Conservation (phyloP, 495 filamentous ascomycete species). For the Aspergillus biplanus region DNA sequence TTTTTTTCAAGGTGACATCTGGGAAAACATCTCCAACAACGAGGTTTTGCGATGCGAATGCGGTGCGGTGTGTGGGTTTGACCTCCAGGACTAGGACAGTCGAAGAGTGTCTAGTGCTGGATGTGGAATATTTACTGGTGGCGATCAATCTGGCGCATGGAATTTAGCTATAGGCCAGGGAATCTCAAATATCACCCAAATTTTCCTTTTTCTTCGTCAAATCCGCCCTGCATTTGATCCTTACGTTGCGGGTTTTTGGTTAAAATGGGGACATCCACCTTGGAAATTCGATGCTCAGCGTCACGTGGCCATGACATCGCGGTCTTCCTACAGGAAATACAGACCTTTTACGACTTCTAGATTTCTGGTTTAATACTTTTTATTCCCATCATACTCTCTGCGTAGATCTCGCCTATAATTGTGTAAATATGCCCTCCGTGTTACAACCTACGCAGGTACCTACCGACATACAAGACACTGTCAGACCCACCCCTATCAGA, state of each 20-base stretch:
- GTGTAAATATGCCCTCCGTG: not conserved
- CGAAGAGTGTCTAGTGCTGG: constrained; percentile 21
- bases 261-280: not conserved
- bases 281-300: not conserved
- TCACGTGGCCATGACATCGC: not conserved
- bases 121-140: constrained; percentile 26
- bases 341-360: not conserved
- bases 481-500: not conserved
- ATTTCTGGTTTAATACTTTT: not conserved
- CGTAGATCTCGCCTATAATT: not conserved
- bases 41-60: not conserved
- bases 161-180: constrained; percentile 37
- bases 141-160: constrained; percentile 31
- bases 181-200: constrained; percentile 39
- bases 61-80: constrained; percentile 19
- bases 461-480: not conserved
- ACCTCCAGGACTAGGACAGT: constrained; percentile 16
- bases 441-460: not conserved
- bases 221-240: not conserved
- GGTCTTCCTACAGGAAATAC: constrained; percentile 1
- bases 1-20: constrained; percentile 19
- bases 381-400: not conserved
- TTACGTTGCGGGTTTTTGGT: constrained; percentile 1
- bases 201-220: constrained; percentile 26
- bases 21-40: constrained; percentile 11